These are phyloP conservation scores for Poa pratensis DNA, from an alignment of 176 grass and related monocot species.

Conservation along the genomic window DNA sequence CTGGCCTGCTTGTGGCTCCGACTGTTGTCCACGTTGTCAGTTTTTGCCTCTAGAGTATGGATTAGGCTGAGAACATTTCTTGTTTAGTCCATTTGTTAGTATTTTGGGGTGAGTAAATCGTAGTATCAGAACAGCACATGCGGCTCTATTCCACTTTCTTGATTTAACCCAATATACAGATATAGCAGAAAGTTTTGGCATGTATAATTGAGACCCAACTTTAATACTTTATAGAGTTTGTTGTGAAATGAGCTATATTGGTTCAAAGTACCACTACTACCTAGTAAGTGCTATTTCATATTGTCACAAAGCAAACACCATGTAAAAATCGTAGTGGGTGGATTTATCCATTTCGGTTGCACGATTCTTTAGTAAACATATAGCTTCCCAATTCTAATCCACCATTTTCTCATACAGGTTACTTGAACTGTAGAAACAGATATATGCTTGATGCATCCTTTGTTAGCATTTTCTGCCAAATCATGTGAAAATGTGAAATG, in stretches of 20 bases:
- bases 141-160: not conserved
- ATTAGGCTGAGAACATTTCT: not conserved
- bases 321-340: not conserved
- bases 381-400: not conserved
- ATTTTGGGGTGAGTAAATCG: not conserved
- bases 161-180: not conserved
- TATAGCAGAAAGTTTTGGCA: no score
- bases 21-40: not conserved
- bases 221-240: no score
- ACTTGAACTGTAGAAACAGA: not conserved
- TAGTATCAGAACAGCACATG: not conserved
- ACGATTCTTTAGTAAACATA: no score
- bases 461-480: not conserved
- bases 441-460: conserved; percentile 19
- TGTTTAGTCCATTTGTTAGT: not conserved
- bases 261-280: not conserved
- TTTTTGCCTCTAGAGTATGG: not conserved
- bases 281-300: not conserved
- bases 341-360: not conserved
- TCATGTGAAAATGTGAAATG: not conserved
- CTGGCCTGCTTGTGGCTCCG: not conserved
- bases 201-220: no score
- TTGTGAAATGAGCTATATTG: conserved; percentile 18
- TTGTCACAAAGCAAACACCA: not conserved
- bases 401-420: not conserved